A percentile compares a stretch with the other conserved stretches of the same genome.
Evolutionary conservation across 805 yeast genomes (phyloP).

Genomic region (Deakozyma indianensis): DNA sequence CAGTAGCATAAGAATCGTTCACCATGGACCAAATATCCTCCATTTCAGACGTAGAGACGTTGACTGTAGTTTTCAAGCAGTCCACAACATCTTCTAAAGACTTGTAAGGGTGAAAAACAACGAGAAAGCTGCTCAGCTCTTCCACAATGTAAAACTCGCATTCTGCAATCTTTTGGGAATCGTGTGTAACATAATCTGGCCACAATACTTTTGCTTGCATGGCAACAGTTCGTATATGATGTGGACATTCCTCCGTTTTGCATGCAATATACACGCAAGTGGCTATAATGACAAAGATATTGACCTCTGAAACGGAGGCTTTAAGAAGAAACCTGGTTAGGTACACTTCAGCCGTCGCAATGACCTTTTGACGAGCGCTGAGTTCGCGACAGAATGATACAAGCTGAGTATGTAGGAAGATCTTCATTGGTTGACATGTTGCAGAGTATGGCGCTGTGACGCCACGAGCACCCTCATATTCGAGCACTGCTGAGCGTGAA

Average conservation of each 20-base stretch:
- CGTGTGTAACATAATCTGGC: slow-evolving; percentile 93
- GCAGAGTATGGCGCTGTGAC: slow-evolving; percentile 15
- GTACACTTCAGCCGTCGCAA: slow-evolving; percentile 83
- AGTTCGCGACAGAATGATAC: slow-evolving; percentile 68
- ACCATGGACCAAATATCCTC: slow-evolving; percentile 83
- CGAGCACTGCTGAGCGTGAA: slow-evolving; percentile 22
- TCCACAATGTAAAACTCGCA: slow-evolving; percentile 89
- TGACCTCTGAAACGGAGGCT: slow-evolving; percentile 67
- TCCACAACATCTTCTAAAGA: slow-evolving; percentile 19
- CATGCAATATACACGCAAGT: slow-evolving; percentile 82
- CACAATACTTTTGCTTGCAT: slow-evolving; percentile 78
- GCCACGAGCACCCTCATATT: slow-evolving; percentile 22
- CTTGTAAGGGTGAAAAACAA: slow-evolving; percentile 28
- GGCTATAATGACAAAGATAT: slow-evolving; percentile 65
- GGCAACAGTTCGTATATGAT: slow-evolving; percentile 71
- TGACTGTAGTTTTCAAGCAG: slow-evolving; percentile 41
- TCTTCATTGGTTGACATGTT: slow-evolving; percentile 29
- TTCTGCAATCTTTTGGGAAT: slow-evolving; percentile 82
- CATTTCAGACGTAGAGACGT: slow-evolving; percentile 35
- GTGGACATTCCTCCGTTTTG: slow-evolving; percentile 91
- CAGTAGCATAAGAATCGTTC: slow-evolving; percentile 83
- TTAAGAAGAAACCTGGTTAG: slow-evolving; percentile 53
- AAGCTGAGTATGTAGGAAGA: slow-evolving; percentile 62
- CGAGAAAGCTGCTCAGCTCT: slow-evolving; percentile 40
- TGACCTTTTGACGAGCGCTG: slow-evolving; percentile 63